These are phyloP conservation scores for Cordia subcordata DNA, from an alignment of 257 asterid species.

Conservation along the genomic window DNA sequence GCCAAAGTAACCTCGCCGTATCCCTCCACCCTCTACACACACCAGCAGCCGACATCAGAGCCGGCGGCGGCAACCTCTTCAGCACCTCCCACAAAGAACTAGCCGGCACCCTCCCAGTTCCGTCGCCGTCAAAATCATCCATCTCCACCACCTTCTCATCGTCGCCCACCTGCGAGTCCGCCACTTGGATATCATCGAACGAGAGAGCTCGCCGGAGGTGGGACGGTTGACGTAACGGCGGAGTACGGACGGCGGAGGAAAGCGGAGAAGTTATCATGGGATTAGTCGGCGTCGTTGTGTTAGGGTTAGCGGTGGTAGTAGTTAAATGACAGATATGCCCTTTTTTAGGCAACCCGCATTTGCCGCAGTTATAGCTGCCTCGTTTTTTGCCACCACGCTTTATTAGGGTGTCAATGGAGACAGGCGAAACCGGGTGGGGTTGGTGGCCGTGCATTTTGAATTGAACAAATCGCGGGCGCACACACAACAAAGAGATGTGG, in stretches of 20 bases:
- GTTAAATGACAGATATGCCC: constrained; percentile 59
- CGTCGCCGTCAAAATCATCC: constrained; percentile 31
- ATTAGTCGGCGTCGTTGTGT: constrained; percentile 28
- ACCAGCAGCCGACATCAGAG: constrained; percentile 61
- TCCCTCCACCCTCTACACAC: constrained; percentile 94
- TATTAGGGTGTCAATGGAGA: constrained; percentile 43
- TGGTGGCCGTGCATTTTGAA: constrained; percentile 38
- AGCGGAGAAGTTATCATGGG: constrained; percentile 26
- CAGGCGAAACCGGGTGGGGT: constrained; percentile 76
- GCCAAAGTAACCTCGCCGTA: constrained; percentile 63
- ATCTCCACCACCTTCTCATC: constrained; percentile 26
- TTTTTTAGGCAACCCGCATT: constrained; percentile 83
- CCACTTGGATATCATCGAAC: constrained; percentile 56
- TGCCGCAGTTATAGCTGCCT: constrained; percentile 84
- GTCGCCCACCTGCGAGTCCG: constrained; percentile 38
- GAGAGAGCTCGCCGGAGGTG: constrained; percentile 66
- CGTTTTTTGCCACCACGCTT: constrained; percentile 65
- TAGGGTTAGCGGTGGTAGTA: constrained; percentile 21
- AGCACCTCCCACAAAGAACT: constrained; percentile 79
- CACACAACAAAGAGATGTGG: no score
- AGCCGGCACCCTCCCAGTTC: constrained; percentile 48
- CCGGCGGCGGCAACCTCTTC: constrained; percentile 74
- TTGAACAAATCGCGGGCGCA: constrained; percentile 2
- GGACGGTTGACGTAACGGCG: constrained; percentile 19
- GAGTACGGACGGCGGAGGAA: constrained; percentile 23